Conservation (phyloP, 1,139 yeast species). For the Barnettozyma hawaiiensis region DNA sequence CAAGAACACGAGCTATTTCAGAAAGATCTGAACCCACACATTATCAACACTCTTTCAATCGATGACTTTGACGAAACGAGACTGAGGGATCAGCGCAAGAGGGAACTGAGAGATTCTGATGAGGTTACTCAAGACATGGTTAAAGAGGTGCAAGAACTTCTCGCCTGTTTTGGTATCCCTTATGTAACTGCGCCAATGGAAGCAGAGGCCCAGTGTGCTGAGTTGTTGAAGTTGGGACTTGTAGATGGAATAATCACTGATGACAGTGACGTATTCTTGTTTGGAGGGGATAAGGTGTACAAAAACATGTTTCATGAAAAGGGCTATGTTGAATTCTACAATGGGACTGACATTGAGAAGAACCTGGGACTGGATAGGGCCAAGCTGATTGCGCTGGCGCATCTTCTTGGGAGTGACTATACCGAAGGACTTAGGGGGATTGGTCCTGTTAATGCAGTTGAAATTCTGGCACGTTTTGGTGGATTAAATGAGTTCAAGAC, state of each 20-base stretch:
- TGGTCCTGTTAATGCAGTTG: conserved; percentile 92
- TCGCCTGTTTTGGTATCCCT: conserved; percentile 87
- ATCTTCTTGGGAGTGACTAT: conserved; percentile 86
- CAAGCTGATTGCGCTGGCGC: conserved; percentile 71
- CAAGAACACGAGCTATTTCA: conserved; percentile 66
- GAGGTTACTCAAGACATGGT: conserved; percentile 87
- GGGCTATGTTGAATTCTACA: conserved; percentile 85
- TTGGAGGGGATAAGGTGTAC: conserved; percentile 83
- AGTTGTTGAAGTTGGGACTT: conserved; percentile 52
- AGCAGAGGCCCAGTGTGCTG: conserved; percentile 98
- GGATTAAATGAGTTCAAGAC: conserved; percentile 38
- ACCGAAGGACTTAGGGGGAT: conserved; percentile 87
- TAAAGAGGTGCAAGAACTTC: conserved; percentile 80
- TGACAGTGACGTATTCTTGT: conserved; percentile 93
- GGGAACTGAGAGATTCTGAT: conserved; percentile 81
- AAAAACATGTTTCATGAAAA: conserved; percentile 94
- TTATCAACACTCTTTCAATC: conserved; percentile 10
- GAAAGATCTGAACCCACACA: conserved; percentile 34
- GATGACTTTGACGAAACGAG: conserved; percentile 43
- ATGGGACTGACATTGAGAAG: conserved; percentile 48
- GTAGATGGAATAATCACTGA: conserved; percentile 97
- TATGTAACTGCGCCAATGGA: conserved; percentile 95
- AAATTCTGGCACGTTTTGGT: conserved; percentile 84
- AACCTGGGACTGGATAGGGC: conserved; percentile 62
- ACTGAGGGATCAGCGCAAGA: conserved; percentile 47